phyloP scores from a whole-genome alignment of 768 basidiomycete genomes.

The Fomitopsis pulvina region DNA sequence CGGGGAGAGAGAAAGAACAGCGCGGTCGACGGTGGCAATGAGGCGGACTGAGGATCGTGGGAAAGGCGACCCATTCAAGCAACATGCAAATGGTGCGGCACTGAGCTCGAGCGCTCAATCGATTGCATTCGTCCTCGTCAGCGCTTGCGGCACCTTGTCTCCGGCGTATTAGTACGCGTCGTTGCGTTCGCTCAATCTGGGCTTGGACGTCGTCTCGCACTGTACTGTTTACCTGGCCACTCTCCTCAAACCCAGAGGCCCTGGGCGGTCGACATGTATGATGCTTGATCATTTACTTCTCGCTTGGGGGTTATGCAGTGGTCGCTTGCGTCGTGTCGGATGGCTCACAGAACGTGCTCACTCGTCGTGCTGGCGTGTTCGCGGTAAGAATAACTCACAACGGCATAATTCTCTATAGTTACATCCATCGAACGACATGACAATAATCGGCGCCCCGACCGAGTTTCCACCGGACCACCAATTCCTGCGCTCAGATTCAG shows the following conservation, averaged over 20 bases:
- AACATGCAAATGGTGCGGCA: background rate
- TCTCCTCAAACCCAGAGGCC: too few species aligned
- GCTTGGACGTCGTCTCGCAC: too few species aligned
- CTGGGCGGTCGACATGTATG: too few species aligned
- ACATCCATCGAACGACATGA: too few species aligned
- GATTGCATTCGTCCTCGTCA: background rate
- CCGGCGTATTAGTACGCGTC: too few species aligned
- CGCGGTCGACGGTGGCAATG: constrained; percentile 23
- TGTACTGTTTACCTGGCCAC: too few species aligned
- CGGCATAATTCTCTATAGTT: too few species aligned
- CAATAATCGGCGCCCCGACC: background rate
- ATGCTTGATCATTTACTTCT: too few species aligned
- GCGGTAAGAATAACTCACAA: background rate
- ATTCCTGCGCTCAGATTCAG: background rate
- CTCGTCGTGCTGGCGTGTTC: background rate
- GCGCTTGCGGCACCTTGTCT: background rate
- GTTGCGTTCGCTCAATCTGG: too few species aligned
- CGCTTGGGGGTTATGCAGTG: background rate
- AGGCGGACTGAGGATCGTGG: constrained; percentile 18
- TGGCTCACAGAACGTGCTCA: background rate
- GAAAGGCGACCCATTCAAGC: constrained; percentile 8
- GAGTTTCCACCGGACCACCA: background rate
- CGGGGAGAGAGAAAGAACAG: constrained; percentile 22
- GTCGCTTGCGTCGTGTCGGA: background rate
- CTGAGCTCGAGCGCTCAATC: background rate